phyloP scores from a whole-genome alignment of 2,329 filamentous ascomycete genomes.

The Claviceps digitariae region DNA sequence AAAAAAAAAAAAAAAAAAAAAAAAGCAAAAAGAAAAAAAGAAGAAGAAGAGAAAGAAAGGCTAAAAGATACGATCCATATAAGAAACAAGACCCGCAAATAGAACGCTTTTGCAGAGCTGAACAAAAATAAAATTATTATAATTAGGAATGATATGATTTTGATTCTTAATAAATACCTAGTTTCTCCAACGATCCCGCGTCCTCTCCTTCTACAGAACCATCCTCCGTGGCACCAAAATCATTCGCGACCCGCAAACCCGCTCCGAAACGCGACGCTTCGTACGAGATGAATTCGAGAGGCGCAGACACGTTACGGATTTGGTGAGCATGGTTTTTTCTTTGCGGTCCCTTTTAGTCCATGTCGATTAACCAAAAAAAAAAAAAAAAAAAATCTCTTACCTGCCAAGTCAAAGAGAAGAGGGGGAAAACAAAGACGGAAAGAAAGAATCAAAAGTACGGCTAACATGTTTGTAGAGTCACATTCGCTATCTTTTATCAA shows the following conservation, averaged over 20 bases:
- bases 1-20: too few relatives aligned
- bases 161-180: too few relatives aligned
- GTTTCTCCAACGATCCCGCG: conserved; percentile 46
- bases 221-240: conserved; percentile 40
- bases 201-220: conserved; percentile 42
- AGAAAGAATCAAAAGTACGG: neutral
- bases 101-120: too few relatives aligned
- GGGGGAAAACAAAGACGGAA: neutral
- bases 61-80: too few relatives aligned
- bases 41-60: too few relatives aligned
- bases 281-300: conserved; percentile 49
- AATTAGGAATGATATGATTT: too few relatives aligned
- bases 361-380: too few relatives aligned
- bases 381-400: too few relatives aligned
- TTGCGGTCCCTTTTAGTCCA: neutral
- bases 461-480: conserved; percentile 28
- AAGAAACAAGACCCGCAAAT: too few relatives aligned
- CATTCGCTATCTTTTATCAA: conserved; percentile 49
- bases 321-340: conserved; percentile 26
- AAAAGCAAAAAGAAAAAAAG: too few relatives aligned
- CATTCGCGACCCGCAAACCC: conserved; percentile 37
- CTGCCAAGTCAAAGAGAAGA: too few relatives aligned
- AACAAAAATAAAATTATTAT: too few relatives aligned
- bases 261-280: conserved; percentile 41
- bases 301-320: conserved; percentile 40